Evolutionary conservation across 2,329 filamentous ascomycete genomes (phyloP).

Genomic region (Monosporascus ibericus): DNA sequence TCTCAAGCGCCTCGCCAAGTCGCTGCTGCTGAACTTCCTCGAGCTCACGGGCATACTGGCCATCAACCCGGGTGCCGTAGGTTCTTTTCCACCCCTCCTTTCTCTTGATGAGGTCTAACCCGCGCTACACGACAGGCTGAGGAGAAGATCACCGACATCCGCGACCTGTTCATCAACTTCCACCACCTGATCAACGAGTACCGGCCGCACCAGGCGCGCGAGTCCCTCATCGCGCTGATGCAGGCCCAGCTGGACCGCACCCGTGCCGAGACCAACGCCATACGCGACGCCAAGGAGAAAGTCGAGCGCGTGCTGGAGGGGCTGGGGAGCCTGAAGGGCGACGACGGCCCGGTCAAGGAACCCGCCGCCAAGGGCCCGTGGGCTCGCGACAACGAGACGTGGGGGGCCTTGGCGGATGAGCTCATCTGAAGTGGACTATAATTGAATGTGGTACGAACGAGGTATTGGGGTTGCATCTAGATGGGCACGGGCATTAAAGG

Average conservation of each 20-base stretch:
- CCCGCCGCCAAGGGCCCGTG: conserved; percentile 4
- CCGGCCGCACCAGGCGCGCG: conserved; percentile 67
- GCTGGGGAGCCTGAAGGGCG: conserved; percentile 48
- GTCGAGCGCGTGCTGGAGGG: conserved; percentile 68
- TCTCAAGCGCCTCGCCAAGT: conserved; percentile 75
- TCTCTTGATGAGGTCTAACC: not conserved
- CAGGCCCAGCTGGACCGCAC: conserved; percentile 61
- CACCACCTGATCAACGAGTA: conserved; percentile 85
- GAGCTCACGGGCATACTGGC: conserved; percentile 71
- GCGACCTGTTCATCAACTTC: conserved; percentile 81
- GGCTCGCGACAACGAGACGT: conserved; percentile 13
- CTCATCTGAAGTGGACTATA: not conserved
- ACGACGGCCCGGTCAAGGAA: conserved; percentile 12
- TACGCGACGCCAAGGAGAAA: conserved; percentile 63
- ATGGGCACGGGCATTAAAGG: not conserved
- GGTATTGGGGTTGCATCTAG: too few species aligned
- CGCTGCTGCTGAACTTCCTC: conserved; percentile 80
- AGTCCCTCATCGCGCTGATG: conserved; percentile 59
- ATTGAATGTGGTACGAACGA: not conserved
- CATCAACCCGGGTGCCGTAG: conserved; percentile 53
- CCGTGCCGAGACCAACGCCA: conserved; percentile 67
- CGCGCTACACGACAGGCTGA: conserved; percentile 40
- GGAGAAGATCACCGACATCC: conserved; percentile 70
- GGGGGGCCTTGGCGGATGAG: conserved; percentile 8
- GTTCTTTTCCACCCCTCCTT: conserved; percentile 2